Percentiles rank a stretch among this genome's conserved stretches.
Conservation (phyloP, 768 basidiomycete species). For the Infundibulicybe gibba region DNA sequence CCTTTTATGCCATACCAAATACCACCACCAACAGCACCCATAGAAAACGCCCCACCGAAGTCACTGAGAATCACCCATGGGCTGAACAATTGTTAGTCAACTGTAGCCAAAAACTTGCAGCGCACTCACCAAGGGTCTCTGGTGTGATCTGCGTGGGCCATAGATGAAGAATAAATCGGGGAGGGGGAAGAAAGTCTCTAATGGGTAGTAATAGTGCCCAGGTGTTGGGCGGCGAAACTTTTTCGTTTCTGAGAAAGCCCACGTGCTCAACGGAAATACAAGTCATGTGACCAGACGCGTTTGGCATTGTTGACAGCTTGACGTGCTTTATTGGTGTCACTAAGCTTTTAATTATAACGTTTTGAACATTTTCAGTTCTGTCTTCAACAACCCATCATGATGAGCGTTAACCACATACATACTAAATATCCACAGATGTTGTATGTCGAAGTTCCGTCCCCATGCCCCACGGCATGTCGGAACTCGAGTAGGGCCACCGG, state of each 20-base stretch:
- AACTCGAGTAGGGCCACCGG: too few relatives aligned
- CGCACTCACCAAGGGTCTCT: slow-evolving; percentile 80
- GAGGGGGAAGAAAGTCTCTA: slow-evolving; percentile 11
- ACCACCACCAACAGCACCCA: slow-evolving; percentile 97
- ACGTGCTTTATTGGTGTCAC: too few relatives aligned
- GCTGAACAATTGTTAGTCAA: slow-evolving; percentile 35
- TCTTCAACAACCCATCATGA: too few relatives aligned
- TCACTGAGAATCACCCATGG: slow-evolving; percentile 99
- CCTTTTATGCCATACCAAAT: slow-evolving; percentile 99
- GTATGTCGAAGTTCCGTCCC: too few relatives aligned
- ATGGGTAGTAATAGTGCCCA: slow-evolving; percentile 2
- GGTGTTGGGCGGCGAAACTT: slow-evolving; percentile 23
- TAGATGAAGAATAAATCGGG: slow-evolving; percentile 20
- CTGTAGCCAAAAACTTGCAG: background rate
- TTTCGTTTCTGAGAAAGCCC: too few relatives aligned
- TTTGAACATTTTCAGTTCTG: too few relatives aligned
- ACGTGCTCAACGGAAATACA: slow-evolving; percentile 18
- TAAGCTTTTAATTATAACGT: too few relatives aligned
- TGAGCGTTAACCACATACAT: too few relatives aligned
- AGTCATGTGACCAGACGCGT: slow-evolving; percentile 10
- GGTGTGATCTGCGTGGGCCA: slow-evolving; percentile 91
- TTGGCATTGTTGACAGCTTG: too few relatives aligned
- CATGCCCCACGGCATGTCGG: too few relatives aligned
- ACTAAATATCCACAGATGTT: too few relatives aligned
- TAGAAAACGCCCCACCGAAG: slow-evolving; percentile 95